Percentiles rank a stretch among this genome's conserved stretches.
These are phyloP conservation scores for Aspergillus novofumigatus DNA, from an alignment of 2,329 filamentous ascomycete genomes.

Conservation along the genomic window DNA sequence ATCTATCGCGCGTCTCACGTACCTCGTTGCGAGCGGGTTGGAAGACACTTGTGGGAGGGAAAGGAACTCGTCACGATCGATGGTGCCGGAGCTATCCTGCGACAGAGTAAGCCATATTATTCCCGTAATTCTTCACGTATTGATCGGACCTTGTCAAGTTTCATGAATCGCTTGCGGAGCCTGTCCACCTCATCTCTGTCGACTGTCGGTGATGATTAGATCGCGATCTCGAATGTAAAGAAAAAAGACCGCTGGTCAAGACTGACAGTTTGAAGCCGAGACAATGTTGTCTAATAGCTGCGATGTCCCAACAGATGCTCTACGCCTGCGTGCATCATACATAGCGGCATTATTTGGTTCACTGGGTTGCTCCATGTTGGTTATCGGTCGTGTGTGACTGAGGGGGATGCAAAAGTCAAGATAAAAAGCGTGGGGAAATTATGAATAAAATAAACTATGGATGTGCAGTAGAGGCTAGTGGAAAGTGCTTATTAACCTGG, in stretches of 20 bases:
- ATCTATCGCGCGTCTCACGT: constrained; percentile 23
- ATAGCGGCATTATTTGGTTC: constrained; percentile 44
- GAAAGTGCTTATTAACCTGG: not conserved
- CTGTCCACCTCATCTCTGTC: constrained; percentile 96
- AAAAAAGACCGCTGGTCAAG: constrained; percentile 1
- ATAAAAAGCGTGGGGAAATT: not conserved
- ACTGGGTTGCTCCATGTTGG: constrained; percentile 28
- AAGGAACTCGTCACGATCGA: constrained; percentile 97
- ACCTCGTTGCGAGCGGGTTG: constrained; percentile 94
- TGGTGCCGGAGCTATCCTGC: constrained; percentile 95
- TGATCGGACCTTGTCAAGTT: constrained; percentile 78
- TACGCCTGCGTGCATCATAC: constrained; percentile 41
- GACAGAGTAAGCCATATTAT: not conserved
- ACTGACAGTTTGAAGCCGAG: constrained; percentile 89
- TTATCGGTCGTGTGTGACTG: constrained; percentile 22
- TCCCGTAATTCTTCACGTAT: too few relatives aligned
- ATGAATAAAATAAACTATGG: not conserved
- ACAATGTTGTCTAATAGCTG: constrained; percentile 91
- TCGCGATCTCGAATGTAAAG: not conserved
- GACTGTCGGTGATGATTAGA: constrained; percentile 53
- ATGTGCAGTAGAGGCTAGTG: not conserved
- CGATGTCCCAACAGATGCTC: constrained; percentile 48
- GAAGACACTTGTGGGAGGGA: constrained; percentile 95
- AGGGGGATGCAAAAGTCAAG: constrained; percentile 1
- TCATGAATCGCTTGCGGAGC: constrained; percentile 97